A percentile compares a stretch with the other conserved stretches of the same genome.
These are phyloP conservation scores for Fagopyrum tataricum DNA, from an alignment of 148 eudicot genomes.

Conservation along the genomic window DNA sequence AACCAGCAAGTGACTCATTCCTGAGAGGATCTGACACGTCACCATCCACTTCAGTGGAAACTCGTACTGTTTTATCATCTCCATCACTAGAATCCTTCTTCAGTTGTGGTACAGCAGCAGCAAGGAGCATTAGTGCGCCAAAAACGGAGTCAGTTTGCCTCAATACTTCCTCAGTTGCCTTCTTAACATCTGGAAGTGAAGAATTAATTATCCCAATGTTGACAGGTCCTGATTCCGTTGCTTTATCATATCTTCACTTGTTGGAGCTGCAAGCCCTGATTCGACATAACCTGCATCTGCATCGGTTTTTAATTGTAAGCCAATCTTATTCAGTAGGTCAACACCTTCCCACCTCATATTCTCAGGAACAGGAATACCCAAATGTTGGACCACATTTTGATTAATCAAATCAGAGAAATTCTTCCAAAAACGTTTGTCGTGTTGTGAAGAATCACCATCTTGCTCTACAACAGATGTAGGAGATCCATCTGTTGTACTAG, in stretches of 20 bases:
- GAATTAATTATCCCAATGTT: constrained; percentile 31
- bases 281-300: constrained; percentile 86
- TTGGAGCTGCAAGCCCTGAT: constrained; percentile 85
- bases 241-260: constrained; percentile 25
- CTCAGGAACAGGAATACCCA: constrained; percentile 72
- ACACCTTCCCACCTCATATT: constrained; percentile 86
- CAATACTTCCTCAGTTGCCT: constrained; percentile 74
- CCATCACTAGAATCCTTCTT: constrained; percentile 35
- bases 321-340: constrained; percentile 62
- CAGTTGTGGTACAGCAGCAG: constrained; percentile 59
- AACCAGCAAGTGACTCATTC: constrained; percentile 20
- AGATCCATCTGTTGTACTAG: constrained; percentile 7
- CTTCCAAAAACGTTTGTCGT: constrained; percentile 72
- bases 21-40: constrained; percentile 22
- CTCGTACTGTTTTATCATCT: constrained; percentile 26
- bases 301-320: constrained; percentile 44
- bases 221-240: constrained; percentile 21
- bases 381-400: constrained; percentile 62
- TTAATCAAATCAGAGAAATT: constrained; percentile 55
- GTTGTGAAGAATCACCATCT: constrained; percentile 28
- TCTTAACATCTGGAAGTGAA: constrained; percentile 72
- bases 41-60: constrained; percentile 25
- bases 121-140: constrained; percentile 79
- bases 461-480: constrained; percentile 8
- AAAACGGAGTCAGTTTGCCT: constrained; percentile 85